Conservation (phyloP, 2,329 filamentous ascomycete genomes). For the Fusarium abutilonis region DNA sequence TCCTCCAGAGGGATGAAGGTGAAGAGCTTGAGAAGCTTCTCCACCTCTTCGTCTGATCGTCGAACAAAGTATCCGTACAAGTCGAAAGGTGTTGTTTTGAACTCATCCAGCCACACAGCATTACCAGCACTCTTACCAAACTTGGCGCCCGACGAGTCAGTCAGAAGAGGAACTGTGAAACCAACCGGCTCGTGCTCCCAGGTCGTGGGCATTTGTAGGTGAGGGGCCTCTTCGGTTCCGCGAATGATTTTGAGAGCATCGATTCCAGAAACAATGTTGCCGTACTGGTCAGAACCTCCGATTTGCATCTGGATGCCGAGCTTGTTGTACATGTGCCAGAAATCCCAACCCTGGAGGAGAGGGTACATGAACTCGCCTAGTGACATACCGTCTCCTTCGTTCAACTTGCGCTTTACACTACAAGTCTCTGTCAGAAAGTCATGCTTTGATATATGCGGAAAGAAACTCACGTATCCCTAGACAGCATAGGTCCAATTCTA, state of each 20-base stretch:
- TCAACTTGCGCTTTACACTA: conserved; percentile 81
- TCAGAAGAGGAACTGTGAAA: conserved; percentile 90
- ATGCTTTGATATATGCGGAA: background rate
- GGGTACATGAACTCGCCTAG: conserved; percentile 94
- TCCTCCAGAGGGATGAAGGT: conserved; percentile 81
- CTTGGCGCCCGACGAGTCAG: conserved; percentile 85
- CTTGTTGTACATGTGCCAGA: conserved; percentile 82
- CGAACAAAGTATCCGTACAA: conserved; percentile 92
- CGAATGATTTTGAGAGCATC: conserved; percentile 83
- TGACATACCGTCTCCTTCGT: conserved; percentile 90
- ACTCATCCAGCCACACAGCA: conserved; percentile 88
- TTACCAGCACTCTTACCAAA: conserved; percentile 96
- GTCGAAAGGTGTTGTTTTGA: conserved; percentile 83
- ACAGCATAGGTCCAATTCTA: conserved; percentile 86
- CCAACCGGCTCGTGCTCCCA: conserved; percentile 73
- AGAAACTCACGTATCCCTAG: conserved; percentile 79
- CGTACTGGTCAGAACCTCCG: conserved; percentile 94
- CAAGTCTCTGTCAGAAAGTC: conserved; percentile 31
- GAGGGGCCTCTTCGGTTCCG: conserved; percentile 61
- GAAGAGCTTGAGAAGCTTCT: conserved; percentile 84
- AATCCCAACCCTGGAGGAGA: conserved; percentile 94
- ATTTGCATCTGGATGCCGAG: conserved; percentile 83
- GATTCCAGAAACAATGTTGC: conserved; percentile 92
- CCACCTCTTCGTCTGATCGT: conserved; percentile 82
- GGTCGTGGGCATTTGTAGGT: conserved; percentile 52